A percentile compares a stretch with the other conserved stretches of the same genome.
Conservation (phyloP, 495 filamentous ascomycete genomes). For the Pseudomonodictys pantanalensis region DNA sequence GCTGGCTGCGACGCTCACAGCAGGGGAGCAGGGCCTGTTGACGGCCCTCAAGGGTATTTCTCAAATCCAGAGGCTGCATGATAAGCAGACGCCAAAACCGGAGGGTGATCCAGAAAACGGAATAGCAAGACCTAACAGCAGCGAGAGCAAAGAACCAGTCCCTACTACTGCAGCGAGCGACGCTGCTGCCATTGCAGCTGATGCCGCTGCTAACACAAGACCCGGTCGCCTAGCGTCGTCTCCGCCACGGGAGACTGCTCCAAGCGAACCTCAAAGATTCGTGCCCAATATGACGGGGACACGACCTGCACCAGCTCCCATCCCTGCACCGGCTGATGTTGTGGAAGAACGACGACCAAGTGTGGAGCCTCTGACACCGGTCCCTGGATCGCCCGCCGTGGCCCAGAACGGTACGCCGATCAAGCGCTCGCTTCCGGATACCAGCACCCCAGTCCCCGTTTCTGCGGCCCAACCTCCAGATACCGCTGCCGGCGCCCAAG, state of each 20-base stretch:
- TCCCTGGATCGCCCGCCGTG: conserved; percentile 19
- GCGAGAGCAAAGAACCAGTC: background rate
- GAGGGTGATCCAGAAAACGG: background rate
- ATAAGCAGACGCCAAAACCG: background rate
- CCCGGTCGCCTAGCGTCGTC: background rate
- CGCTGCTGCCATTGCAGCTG: conserved; percentile 24
- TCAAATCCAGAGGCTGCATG: background rate
- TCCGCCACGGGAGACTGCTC: background rate
- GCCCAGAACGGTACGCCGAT: background rate
- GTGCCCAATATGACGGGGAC: conserved; percentile 19
- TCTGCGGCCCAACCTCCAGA: no score
- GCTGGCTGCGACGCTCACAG: background rate
- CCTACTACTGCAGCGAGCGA: conserved; percentile 1
- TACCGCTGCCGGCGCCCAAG: background rate
- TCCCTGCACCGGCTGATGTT: background rate
- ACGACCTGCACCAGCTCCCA: background rate
- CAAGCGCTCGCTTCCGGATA: background rate
- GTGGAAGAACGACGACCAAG: conserved; percentile 13
- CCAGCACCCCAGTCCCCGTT: background rate
- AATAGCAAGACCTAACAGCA: background rate
- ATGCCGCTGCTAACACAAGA: conserved; percentile 4
- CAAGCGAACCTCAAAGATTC: conserved; percentile 10
- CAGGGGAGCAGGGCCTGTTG: background rate
- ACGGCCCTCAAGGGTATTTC: background rate
- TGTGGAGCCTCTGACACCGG: conserved; percentile 30